phyloP scores from a whole-genome alignment of 768 basidiomycete genomes.

The Agaricus sinodeliciosus region DNA sequence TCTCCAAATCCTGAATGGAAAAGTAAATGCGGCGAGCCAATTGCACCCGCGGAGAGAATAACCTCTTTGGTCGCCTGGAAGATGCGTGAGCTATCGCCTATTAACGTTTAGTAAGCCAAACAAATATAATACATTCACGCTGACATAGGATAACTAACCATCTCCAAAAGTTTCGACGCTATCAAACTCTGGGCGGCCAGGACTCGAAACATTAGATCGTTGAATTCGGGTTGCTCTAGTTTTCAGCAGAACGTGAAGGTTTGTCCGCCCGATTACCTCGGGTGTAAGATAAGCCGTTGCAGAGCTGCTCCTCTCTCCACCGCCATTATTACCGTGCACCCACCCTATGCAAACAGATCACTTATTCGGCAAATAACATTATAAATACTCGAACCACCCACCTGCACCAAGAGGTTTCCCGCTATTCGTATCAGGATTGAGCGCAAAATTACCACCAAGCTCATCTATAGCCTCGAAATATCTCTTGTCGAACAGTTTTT shows the following conservation, averaged over 20 bases:
- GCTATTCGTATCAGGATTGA: conserved; percentile 22
- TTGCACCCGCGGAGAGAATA: conserved; percentile 11
- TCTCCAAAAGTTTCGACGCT: neutral
- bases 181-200: neutral
- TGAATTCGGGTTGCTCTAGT: conserved; percentile 22
- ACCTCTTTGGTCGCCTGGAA: conserved; percentile 5
- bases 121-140: neutral
- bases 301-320: conserved; percentile 24
- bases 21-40: conserved; percentile 12
- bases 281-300: conserved; percentile 23
- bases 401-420: conserved; percentile 26
- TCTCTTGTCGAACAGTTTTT: conserved; percentile 21
- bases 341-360: conserved; percentile 11
- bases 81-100: neutral
- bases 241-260: conserved; percentile 25
- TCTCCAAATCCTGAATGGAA: conserved; percentile 16
- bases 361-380: neutral
- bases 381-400: conserved; percentile 8
- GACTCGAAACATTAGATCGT: neutral
- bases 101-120: neutral
- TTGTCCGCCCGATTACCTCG: conserved; percentile 17
- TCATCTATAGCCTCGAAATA: conserved; percentile 25
- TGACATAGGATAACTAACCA: neutral
- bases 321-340: conserved; percentile 19
- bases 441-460: conserved; percentile 19